A percentile compares a stretch with the other conserved stretches of the same genome.
phyloP scores from a whole-genome alignment of 768 basidiomycete genomes.

The Mycena galericulata region DNA sequence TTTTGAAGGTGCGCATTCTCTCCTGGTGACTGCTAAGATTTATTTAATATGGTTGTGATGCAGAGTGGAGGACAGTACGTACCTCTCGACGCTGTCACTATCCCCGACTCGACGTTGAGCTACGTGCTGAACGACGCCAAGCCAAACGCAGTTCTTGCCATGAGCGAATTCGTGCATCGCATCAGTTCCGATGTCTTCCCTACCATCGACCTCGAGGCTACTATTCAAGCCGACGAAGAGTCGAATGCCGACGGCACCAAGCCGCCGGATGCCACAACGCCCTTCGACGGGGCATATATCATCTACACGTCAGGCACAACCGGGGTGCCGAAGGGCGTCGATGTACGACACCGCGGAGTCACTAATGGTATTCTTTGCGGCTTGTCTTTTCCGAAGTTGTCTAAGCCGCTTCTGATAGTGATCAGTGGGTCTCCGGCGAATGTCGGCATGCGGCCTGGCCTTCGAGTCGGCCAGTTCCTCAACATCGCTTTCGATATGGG shows the following conservation, averaged over 20 bases:
- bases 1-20: no score
- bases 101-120: constrained; percentile 57
- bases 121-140: constrained; percentile 55
- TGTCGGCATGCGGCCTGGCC: constrained; percentile 54
- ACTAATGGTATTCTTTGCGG: constrained; percentile 46
- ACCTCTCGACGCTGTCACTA: constrained; percentile 59
- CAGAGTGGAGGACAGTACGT: constrained; percentile 61
- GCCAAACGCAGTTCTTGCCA: constrained; percentile 51
- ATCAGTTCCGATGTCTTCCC: constrained; percentile 34
- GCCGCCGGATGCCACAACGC: constrained; percentile 38
- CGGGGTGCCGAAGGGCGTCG: constrained; percentile 60
- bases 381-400: neutral
- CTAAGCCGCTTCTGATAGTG: constrained; percentile 23
- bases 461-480: constrained; percentile 56
- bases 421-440: constrained; percentile 51
- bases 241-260: constrained; percentile 30
- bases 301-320: constrained; percentile 59
- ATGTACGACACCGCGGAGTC: constrained; percentile 52
- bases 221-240: constrained; percentile 34
- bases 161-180: constrained; percentile 46
- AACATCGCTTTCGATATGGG: constrained; percentile 62
- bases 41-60: no score
- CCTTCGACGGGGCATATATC: constrained; percentile 53
- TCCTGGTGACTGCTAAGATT: no score
- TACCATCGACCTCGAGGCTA: constrained; percentile 37